Evolutionary conservation across 495 filamentous ascomycete species (phyloP).

Genomic region (Lichina pygmaea): DNA sequence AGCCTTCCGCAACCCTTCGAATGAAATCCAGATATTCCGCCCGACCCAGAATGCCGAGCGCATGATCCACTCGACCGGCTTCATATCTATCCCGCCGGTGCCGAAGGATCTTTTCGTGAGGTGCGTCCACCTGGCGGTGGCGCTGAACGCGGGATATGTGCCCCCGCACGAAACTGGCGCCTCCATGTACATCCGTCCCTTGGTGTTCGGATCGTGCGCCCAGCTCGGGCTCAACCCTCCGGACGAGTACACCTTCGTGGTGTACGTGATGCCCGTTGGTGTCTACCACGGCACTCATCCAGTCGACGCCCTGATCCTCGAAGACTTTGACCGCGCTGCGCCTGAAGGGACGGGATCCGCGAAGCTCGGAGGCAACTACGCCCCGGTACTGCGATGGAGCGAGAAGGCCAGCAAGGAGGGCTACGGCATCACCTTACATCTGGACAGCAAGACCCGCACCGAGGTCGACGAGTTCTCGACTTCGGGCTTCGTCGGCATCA

Average conservation of each 20-base stretch:
- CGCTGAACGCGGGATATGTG: conserved; percentile 64
- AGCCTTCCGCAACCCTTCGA: conserved; percentile 48
- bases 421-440: conserved; percentile 19
- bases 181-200: conserved; percentile 66
- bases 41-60: conserved; percentile 56
- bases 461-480: conserved; percentile 22
- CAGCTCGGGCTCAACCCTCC: conserved; percentile 61
- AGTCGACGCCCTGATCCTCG: conserved; percentile 28
- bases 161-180: conserved; percentile 63
- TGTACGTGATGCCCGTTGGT: conserved; percentile 64
- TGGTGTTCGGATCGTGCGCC: conserved; percentile 60
- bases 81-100: conserved; percentile 53
- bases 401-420: conserved; percentile 16
- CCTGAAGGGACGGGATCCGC: conserved; percentile 24
- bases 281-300: conserved; percentile 74
- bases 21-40: conserved; percentile 51
- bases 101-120: conserved; percentile 44
- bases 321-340: conserved; percentile 31
- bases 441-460: conserved; percentile 17
- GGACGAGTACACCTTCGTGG: conserved; percentile 68
- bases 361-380: conserved; percentile 34
- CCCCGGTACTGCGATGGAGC: conserved; percentile 19
- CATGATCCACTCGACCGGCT: conserved; percentile 48
- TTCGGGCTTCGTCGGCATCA: conserved; percentile 19
- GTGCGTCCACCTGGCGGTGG: conserved; percentile 52